Base-by-base conservation (phyloP, 2,329 filamentous ascomycete genomes). In the Xylaria hypoxylon region DNA sequence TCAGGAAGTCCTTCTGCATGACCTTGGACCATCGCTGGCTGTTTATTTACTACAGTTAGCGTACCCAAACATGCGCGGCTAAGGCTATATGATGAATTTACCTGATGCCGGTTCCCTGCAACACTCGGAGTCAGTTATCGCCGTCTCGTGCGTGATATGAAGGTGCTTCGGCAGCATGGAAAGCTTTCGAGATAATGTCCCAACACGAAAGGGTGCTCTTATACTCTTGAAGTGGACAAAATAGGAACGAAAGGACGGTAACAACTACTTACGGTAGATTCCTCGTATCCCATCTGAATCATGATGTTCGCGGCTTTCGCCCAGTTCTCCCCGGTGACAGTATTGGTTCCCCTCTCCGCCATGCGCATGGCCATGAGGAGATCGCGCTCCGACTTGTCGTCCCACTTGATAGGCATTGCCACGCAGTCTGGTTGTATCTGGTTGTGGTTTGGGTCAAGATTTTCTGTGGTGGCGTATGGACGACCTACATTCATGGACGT, bases 381-480 rank as follows among this genome's bases (percentile, higher is more conserved):
- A 38, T 71, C 70, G 2, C 57, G 58, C 26, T 71, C 70, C 4
- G 52, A 33, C 38, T 85, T 51, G 74, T 87, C 53, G 74, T 85
- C 19, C 84, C 85, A 63, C 42, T 62, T 62, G n/a, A n/a, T n/a
- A 17, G 47, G 53, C 64, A 66, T 66, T 6, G 24, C 38, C 5
- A 11, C 24, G 6, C 15, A 19, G 13, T 2, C 33, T 31, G 2
- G n/a, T 40, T 33, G 22, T 17, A 3, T 11, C 13, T 26, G 19
- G 15, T 55, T 11, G 22, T 19, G 50, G n/a, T 52, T 35, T 31
- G 2, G 51, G 10, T 42, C 17, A 40, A 44, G 19, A 28, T 28
- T n/a, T 28, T 13, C n/a, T 17, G 40, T 17, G 10, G 31, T n/a
- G 15, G 22, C 15, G 38, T 45, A 15, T 26, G 3, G 19, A 26